A percentile compares a stretch with the other conserved stretches of the same genome.
Evolutionary conservation across 306 rosid species (phyloP).

Genomic region (Vicia sativa): DNA sequence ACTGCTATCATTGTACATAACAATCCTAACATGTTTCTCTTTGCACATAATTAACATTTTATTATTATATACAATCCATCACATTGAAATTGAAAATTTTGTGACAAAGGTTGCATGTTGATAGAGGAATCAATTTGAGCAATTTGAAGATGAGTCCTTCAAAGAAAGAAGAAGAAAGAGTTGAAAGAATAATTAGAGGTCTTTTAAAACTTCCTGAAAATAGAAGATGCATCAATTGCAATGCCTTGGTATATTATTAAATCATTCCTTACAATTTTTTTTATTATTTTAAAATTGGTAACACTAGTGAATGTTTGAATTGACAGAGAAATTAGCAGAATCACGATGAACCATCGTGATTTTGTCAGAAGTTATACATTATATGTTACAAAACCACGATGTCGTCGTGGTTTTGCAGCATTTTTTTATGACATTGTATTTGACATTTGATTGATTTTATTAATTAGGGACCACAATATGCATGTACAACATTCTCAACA

Average conservation of each 20-base stretch:
- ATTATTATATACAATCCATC: not conserved
- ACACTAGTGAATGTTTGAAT: not conserved
- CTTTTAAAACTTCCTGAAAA: conserved; percentile 78
- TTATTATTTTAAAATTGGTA: not conserved
- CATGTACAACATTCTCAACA: conserved; percentile 81
- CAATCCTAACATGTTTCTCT: conserved; percentile 20
- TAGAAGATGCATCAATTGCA: conserved; percentile 89
- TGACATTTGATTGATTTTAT: conserved; percentile 8
- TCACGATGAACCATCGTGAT: not conserved
- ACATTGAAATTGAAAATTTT: not conserved
- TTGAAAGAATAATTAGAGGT: conserved; percentile 64
- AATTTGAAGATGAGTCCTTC: conserved; percentile 58
- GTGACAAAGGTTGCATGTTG: not conserved
- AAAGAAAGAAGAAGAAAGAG: conserved; percentile 69
- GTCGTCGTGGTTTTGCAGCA: not conserved
- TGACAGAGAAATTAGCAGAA: not conserved
- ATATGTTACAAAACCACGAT: not conserved
- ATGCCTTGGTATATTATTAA: conserved; percentile 60
- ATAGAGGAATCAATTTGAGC: conserved; percentile 7
- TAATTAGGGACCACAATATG: conserved; percentile 93
- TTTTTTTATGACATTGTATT: not conserved
- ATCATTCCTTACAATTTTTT: not conserved
- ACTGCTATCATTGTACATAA: conserved; percentile 11
- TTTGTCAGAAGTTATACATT: not conserved
- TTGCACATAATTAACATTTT: not conserved